These are phyloP conservation scores for Trichophaea hybrida DNA, from an alignment of 2,329 filamentous ascomycete species.

Conservation along the genomic window DNA sequence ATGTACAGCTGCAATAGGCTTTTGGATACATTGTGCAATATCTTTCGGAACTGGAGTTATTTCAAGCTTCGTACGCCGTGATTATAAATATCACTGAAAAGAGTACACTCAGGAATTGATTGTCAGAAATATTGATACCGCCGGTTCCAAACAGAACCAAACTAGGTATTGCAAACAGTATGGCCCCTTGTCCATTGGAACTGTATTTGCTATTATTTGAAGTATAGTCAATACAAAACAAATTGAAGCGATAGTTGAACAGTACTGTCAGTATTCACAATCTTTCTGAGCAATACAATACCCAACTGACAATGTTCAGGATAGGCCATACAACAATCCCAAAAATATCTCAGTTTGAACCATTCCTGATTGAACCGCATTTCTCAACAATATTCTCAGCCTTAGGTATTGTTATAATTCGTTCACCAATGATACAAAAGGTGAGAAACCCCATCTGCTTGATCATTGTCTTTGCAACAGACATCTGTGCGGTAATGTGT, in stretches of 20 bases:
- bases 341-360: constrained; percentile 20
- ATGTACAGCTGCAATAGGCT: too few relatives aligned
- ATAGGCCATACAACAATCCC: constrained; percentile 23
- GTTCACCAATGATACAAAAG: constrained; percentile 52
- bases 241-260: constrained; percentile 42
- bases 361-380: background rate
- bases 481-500: constrained; percentile 49
- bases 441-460: constrained; percentile 50
- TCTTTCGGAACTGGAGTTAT: too few relatives aligned
- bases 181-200: constrained; percentile 43
- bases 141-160: too few relatives aligned
- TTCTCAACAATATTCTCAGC: constrained; percentile 41
- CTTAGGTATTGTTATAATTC: constrained; percentile 45
- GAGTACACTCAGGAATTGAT: too few relatives aligned
- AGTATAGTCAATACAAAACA: constrained; percentile 46
- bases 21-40: too few relatives aligned
- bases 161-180: too few relatives aligned
- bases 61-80: too few relatives aligned
- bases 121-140: too few relatives aligned
- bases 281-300: background rate
- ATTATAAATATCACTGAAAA: too few relatives aligned
- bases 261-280: constrained; percentile 30
- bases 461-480: too few relatives aligned
- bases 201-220: constrained; percentile 36
- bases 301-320: constrained; percentile 23